A percentile compares a stretch with the other conserved stretches of the same genome.
These are phyloP conservation scores for Nigrospora osmanthi DNA, from an alignment of 2,329 filamentous ascomycete species.

Conservation along the genomic window DNA sequence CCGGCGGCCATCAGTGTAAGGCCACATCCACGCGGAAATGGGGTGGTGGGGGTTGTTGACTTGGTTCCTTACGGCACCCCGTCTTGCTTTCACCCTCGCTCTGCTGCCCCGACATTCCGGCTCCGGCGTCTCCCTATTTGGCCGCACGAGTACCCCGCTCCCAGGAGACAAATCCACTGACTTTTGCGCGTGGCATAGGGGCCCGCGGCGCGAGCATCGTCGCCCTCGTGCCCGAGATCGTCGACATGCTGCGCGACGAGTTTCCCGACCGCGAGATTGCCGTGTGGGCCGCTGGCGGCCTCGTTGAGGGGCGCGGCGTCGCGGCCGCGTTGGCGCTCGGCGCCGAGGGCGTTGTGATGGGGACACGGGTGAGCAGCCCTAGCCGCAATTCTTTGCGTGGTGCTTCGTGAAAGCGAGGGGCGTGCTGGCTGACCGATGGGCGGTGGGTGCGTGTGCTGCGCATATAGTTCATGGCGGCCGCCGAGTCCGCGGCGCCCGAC, in stretches of 20 bases:
- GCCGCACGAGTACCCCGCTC: too few species aligned
- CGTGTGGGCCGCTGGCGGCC: conserved; percentile 36
- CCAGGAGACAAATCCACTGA: too few species aligned
- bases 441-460: too few species aligned
- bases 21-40: too few species aligned
- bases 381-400: too few species aligned
- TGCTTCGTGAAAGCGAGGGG: too few species aligned
- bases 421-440: conserved; percentile 2
- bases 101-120: too few species aligned
- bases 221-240: conserved; percentile 49
- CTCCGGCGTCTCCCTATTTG: too few species aligned
- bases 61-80: too few species aligned
- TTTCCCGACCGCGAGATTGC: conserved; percentile 16
- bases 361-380: conserved; percentile 18
- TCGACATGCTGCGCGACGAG: conserved; percentile 32
- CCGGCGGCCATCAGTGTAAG: conserved; percentile 53
- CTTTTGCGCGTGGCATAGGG: neutral
- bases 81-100: too few species aligned
- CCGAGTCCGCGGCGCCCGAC: neutral
- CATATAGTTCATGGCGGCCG: neutral
- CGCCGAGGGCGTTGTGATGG: conserved; percentile 16
- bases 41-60: too few species aligned
- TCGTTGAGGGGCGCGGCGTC: conserved; percentile 35
- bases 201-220: conserved; percentile 44
- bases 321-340: conserved; percentile 39